Evolutionary conservation across 2,329 filamentous ascomycete genomes (phyloP), one percentile per base, ranked within the genome.

Genomic region (Colletotrichum scovillei): DNA sequence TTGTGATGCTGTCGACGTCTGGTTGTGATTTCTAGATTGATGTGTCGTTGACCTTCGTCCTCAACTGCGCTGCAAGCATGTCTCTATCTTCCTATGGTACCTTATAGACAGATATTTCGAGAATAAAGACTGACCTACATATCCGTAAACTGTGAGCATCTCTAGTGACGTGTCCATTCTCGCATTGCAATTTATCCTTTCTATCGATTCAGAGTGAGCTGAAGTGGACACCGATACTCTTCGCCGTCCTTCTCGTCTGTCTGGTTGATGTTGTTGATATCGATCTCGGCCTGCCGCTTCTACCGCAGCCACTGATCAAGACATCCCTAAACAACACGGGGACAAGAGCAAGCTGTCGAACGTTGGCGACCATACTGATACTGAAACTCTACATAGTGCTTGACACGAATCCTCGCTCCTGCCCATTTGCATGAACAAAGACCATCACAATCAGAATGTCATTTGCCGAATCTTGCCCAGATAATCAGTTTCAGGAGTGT

Each of bases 101-200:
- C 11, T 8, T 19, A 19, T 8, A 42, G 38, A 42, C 19, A 42
- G 2, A n/a, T n/a, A 42, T 19, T 12, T 12, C 1, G 32, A 35
- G 32, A 35, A 35, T 0, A 35, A 12, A 35, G 2, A 35, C 32
- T 35, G 11, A 3, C 4, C 32, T 35, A 35, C 1, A 11, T 35
- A 35, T 1, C 32, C 11, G 32, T 35, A 12, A 12, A 35, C 32
- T 35, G 4, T 35, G 32, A 12, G 1, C 32, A 4, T n/a, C 3
- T 2, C 19, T 1, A 49, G 7, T n/a, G 19, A 2, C 42, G 1
- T n/a, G 19, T n/a, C 19, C 16, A 42, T 49, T n/a, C 8, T 49
- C 19, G 0, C 19, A 5, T 49, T n/a, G 42, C 8, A n/a, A 9
- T n/a, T 7, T 0, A 22, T n/a, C 1, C 12, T n/a, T 9, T 16